Evolutionary conservation across 352 stramenopile species (phyloP).

Genomic region (Thalassiosira mediterranea): DNA sequence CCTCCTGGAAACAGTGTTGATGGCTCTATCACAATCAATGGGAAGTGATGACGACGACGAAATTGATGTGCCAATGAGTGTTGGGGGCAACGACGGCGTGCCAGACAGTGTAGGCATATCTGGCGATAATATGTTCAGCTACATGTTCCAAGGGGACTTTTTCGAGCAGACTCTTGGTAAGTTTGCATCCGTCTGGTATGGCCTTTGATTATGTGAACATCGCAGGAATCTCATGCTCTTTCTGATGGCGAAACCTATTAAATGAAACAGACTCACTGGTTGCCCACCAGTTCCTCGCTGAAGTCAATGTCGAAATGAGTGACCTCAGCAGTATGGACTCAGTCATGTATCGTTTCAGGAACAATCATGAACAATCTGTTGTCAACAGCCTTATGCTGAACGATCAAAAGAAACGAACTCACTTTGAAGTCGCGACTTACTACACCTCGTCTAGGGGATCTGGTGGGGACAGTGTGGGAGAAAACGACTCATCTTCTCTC

Average conservation of each 20-base stretch:
- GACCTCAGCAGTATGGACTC: conserved; percentile 40
- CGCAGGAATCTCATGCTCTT: no score
- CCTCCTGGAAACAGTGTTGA: conserved; percentile 34
- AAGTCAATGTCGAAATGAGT: conserved; percentile 48
- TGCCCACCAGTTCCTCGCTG: conserved; percentile 30
- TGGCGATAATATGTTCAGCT: conserved; percentile 21
- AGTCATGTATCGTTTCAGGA: conserved; percentile 38
- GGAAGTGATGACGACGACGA: conserved; percentile 2
- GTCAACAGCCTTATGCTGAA: conserved; percentile 40
- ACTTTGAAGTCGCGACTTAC: conserved; percentile 36
- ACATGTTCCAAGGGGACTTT: conserved; percentile 45
- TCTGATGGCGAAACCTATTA: no score
- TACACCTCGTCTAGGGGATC: conserved; percentile 15
- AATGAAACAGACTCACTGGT: conserved; percentile 30
- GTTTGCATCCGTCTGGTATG: not conserved
- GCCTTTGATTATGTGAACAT: conserved; percentile 2
- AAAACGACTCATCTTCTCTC: conserved; percentile 27
- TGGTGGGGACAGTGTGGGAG: conserved; percentile 4
- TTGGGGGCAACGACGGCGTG: conserved; percentile 16
- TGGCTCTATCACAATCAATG: conserved; percentile 14
- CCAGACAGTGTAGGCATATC: conserved; percentile 13
- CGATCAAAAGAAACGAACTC: conserved; percentile 38
- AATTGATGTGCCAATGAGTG: conserved; percentile 9
- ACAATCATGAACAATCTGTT: conserved; percentile 33
- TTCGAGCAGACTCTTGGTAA: conserved; percentile 38